Conservation (phyloP, 805 yeast species). For the Vanderwaltozyma polyspora region DNA sequence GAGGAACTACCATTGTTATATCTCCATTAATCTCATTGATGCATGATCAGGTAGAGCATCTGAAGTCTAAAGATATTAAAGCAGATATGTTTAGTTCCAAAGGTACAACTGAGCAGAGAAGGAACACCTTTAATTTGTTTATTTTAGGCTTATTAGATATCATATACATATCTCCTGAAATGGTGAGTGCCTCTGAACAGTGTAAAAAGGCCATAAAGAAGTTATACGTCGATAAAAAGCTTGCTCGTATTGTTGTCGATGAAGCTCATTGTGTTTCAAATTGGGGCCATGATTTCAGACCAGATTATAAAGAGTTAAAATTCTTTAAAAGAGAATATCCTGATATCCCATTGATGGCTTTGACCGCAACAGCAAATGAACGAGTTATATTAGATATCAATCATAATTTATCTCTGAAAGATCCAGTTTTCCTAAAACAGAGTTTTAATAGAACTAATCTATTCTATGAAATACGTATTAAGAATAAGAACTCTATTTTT, state of each 20-base stretch:
- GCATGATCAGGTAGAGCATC: conserved; percentile 94
- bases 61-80: conserved; percentile 51
- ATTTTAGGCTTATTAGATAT: conserved; percentile 59
- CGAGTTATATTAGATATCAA: conserved; percentile 80
- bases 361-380: conserved; percentile 95
- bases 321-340: conserved; percentile 68
- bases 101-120: conserved; percentile 53
- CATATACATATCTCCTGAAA: conserved; percentile 89
- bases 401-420: conserved; percentile 56
- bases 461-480: conserved; percentile 63
- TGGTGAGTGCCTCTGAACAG: conserved; percentile 68
- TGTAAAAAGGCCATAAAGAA: conserved; percentile 53
- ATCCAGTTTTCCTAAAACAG: conserved; percentile 67
- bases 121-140: conserved; percentile 51
- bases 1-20: conserved; percentile 83
- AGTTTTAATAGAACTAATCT: conserved; percentile 88
- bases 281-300: conserved; percentile 99
- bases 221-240: conserved; percentile 41
- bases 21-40: conserved; percentile 92
- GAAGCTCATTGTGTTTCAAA: conserved; percentile 98
- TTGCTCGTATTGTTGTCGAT: conserved; percentile 88
- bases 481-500: conserved; percentile 43
- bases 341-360: conserved; percentile 82
- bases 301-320: conserved; percentile 79
- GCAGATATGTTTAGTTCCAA: conserved; percentile 89